A percentile compares a stretch with the other conserved stretches of the same genome.
Conservation (phyloP, 768 basidiomycete species). For the Boletus rubroflammeus region DNA sequence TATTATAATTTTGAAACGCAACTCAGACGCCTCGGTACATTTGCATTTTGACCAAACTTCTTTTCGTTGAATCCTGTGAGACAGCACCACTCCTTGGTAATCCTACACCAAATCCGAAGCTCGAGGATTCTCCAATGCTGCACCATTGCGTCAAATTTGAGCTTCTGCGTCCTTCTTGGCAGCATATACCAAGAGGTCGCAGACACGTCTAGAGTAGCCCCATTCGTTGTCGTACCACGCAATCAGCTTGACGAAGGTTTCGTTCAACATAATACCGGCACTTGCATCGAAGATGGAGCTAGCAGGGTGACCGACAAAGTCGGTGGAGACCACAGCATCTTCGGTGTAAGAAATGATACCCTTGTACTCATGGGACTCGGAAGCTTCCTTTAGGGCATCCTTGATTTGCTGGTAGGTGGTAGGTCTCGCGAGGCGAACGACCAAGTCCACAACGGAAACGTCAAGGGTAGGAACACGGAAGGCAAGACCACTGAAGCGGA, state of each 20-base stretch:
- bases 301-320: conserved; percentile 75
- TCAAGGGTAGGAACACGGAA: conserved; percentile 98
- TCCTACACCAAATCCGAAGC: conserved; percentile 14
- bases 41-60: neutral
- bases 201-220: conserved; percentile 91
- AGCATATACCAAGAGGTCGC: conserved; percentile 80
- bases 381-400: conserved; percentile 72
- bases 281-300: conserved; percentile 93
- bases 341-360: conserved; percentile 90
- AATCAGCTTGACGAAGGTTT: conserved; percentile 94
- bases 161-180: conserved; percentile 63
- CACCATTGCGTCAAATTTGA: conserved; percentile 9
- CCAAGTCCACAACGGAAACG: conserved; percentile 97
- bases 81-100: conserved; percentile 1
- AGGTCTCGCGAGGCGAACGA: conserved; percentile 83
- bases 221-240: conserved; percentile 95
- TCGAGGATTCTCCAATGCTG: neutral
- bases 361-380: conserved; percentile 57
- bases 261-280: conserved; percentile 90
- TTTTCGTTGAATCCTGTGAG: conserved; percentile 1
- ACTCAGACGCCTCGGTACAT: conserved; percentile 12
- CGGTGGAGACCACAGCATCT: conserved; percentile 89
- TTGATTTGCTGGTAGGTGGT: conserved; percentile 93
- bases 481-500: conserved; percentile 64
- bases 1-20: conserved; percentile 5